Conservation (phyloP, 805 yeast genomes). For the Maudiozyma saulgeensis region DNA sequence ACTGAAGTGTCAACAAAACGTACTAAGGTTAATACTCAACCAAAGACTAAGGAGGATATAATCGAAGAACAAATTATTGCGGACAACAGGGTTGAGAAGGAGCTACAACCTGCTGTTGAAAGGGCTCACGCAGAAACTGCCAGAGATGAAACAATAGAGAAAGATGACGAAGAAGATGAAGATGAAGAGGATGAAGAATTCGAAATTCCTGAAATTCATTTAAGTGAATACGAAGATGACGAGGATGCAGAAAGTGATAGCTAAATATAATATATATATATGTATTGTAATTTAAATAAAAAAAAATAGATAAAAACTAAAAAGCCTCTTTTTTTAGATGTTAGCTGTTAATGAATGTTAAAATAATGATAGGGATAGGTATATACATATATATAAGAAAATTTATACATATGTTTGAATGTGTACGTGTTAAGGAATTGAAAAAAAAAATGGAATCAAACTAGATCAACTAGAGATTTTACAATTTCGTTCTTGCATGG, state of each 20-base stretch:
- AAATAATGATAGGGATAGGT: too few relatives aligned
- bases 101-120: not conserved
- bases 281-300: not conserved
- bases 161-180: slow-evolving; percentile 7
- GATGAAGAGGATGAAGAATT: slow-evolving; percentile 22
- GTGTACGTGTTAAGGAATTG: not conserved
- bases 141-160: slow-evolving; percentile 4
- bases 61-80: slow-evolving; percentile 1
- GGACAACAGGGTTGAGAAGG: slow-evolving; percentile 6
- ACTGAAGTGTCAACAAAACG: slow-evolving; percentile 1
- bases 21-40: not conserved
- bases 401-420: not conserved
- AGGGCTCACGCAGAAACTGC: slow-evolving; percentile 3
- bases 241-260: slow-evolving; percentile 7
- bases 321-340: too few relatives aligned
- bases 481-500: slow-evolving; percentile 20
- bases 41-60: not conserved
- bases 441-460: not conserved
- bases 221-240: slow-evolving; percentile 14
- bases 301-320: not conserved
- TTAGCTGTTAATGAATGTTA: not conserved
- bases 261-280: not conserved
- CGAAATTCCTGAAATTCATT: slow-evolving; percentile 23
- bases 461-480: slow-evolving; percentile 13
- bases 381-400: not conserved